Percentiles rank a stretch among this genome's conserved stretches.
These are phyloP conservation scores for Globisporangium nagaii DNA, from an alignment of 352 stramenopile species.

Conservation along the genomic window DNA sequence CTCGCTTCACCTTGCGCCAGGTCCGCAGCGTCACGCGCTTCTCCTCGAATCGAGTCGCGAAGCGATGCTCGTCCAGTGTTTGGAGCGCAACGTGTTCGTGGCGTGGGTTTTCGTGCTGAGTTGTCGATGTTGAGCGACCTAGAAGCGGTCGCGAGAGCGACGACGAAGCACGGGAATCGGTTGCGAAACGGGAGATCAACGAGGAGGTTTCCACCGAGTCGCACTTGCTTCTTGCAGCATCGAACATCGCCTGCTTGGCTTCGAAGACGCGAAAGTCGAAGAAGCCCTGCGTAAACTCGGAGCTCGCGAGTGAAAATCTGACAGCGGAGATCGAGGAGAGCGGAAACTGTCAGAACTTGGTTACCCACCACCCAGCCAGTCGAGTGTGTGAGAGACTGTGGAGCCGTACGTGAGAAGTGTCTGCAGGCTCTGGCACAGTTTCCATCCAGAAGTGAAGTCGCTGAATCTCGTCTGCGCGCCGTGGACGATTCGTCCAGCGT, in stretches of 20 bases:
- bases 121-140: background rate
- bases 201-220: constrained; percentile 16
- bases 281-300: constrained; percentile 10
- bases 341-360: background rate
- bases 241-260: constrained; percentile 3
- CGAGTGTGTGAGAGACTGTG: background rate
- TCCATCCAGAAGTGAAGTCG: constrained; percentile 44
- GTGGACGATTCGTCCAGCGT: constrained; percentile 8
- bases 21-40: constrained; percentile 39
- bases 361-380: background rate
- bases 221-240: background rate
- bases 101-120: background rate
- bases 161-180: constrained; percentile 8
- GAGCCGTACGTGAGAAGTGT: constrained; percentile 11
- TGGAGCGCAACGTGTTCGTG: constrained; percentile 25
- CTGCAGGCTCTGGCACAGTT: constrained; percentile 25
- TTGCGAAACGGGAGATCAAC: constrained; percentile 14
- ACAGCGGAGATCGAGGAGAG: background rate
- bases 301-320: constrained; percentile 1
- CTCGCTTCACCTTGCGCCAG: constrained; percentile 24
- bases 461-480: constrained; percentile 27
- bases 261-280: constrained; percentile 13
- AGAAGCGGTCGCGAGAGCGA: background rate
- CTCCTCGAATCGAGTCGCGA: constrained; percentile 39
- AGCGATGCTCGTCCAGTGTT: constrained; percentile 52